A percentile compares a stretch with the other conserved stretches of the same genome.
These are phyloP conservation scores for Triglochin maritima DNA, from an alignment of 106 monocot species.

Conservation along the genomic window DNA sequence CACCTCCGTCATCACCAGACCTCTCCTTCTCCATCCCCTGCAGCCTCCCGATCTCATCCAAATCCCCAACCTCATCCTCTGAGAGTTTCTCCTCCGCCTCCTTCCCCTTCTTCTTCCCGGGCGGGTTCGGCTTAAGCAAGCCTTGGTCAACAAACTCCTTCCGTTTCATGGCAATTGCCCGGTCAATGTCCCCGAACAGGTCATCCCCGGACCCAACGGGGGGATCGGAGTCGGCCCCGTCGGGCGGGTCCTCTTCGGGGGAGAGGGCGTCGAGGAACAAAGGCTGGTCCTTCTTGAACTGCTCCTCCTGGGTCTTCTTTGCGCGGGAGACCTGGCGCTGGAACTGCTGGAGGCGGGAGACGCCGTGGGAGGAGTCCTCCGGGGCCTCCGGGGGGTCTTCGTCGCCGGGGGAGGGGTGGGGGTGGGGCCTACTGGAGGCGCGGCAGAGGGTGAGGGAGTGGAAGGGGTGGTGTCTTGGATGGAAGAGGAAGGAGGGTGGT, in stretches of 20 bases:
- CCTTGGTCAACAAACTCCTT: conserved; percentile 64
- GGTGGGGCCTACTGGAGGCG: conserved; percentile 25
- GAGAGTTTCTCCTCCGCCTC: conserved; percentile 37
- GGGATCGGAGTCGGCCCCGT: not conserved
- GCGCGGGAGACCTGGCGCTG: conserved; percentile 64
- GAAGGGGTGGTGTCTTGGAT: not conserved
- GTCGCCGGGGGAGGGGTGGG: conserved; percentile 39
- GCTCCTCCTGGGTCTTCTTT: conserved; percentile 44
- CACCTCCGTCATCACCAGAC: conserved; percentile 16
- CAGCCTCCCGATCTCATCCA: conserved; percentile 69
- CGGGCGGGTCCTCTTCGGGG: conserved; percentile 28
- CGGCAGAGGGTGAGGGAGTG: conserved; percentile 7
- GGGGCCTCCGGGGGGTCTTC: conserved; percentile 93
- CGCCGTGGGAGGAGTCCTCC: conserved; percentile 87
- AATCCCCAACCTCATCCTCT: conserved; percentile 63
- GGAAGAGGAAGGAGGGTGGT: not conserved
- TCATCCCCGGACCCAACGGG: conserved; percentile 29
- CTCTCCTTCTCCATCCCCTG: conserved; percentile 29
- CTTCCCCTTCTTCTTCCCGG: conserved; percentile 13
- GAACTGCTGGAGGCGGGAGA: conserved; percentile 57
- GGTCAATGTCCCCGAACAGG: conserved; percentile 70
- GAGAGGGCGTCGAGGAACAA: conserved; percentile 46
- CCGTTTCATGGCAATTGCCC: conserved; percentile 69
- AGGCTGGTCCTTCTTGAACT: conserved; percentile 54
- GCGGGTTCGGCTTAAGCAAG: conserved; percentile 39